phyloP scores from a whole-genome alignment of 129 eudicot genomes.

The Flaveria linearis region DNA sequence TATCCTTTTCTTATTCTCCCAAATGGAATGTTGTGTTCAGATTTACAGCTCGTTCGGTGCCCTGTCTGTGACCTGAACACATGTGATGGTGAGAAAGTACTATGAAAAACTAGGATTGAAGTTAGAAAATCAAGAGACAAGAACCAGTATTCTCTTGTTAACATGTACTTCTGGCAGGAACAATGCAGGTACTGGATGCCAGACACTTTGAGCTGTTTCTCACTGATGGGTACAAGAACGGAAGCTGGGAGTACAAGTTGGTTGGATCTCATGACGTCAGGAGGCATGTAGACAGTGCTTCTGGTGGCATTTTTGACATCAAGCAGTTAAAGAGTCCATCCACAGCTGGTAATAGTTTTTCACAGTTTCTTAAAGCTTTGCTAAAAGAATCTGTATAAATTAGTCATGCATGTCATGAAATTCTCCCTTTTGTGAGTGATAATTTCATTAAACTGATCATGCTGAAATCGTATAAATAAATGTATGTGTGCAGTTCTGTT shows the following conservation, averaged over 20 bases:
- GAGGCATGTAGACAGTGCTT: slow-evolving; percentile 66
- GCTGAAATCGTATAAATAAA: background rate
- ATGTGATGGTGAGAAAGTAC: slow-evolving; percentile 76
- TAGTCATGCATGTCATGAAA: slow-evolving; percentile 12
- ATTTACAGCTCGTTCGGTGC: slow-evolving; percentile 96
- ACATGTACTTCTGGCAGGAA: slow-evolving; percentile 53
- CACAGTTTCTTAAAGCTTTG: slow-evolving; percentile 16
- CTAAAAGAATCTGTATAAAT: background rate
- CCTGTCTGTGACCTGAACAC: slow-evolving; percentile 92
- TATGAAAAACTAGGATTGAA: slow-evolving; percentile 1
- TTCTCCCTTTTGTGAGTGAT: background rate
- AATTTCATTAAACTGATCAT: background rate
- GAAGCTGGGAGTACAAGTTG: slow-evolving; percentile 79
- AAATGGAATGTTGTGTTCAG: slow-evolving; percentile 47
- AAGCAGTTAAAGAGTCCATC: slow-evolving; percentile 65
- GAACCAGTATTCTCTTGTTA: background rate
- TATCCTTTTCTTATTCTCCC: background rate
- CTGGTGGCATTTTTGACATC: slow-evolving; percentile 75
- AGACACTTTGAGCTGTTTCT: slow-evolving; percentile 91
- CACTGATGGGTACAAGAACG: slow-evolving; percentile 55
- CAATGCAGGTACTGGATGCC: slow-evolving; percentile 91
- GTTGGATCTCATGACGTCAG: slow-evolving; percentile 61
- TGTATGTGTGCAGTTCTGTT: slow-evolving; percentile 52
- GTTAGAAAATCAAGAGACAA: slow-evolving; percentile 12
- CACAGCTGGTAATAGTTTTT: slow-evolving; percentile 57